A percentile compares a stretch with the other conserved stretches of the same genome.
phyloP scores from a whole-genome alignment of 1,139 yeast genomes.

The Candida mesenterica region DNA sequence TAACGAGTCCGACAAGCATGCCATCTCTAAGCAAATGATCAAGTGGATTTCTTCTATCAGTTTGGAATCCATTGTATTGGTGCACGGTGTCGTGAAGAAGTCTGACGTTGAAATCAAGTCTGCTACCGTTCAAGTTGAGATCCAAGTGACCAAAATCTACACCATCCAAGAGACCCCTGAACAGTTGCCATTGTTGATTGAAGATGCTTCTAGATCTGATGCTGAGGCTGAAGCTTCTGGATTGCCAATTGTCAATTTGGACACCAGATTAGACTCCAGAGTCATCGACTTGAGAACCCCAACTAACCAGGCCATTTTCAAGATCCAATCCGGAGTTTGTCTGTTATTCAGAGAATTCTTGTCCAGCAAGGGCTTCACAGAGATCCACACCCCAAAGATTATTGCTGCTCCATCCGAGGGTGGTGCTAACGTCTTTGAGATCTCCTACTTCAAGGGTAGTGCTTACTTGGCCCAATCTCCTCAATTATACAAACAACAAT shows the following conservation, averaged over 20 bases:
- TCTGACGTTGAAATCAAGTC: slow-evolving; percentile 86
- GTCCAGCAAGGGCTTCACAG: slow-evolving; percentile 65
- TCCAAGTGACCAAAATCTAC: slow-evolving; percentile 69
- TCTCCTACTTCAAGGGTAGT: slow-evolving; percentile 85
- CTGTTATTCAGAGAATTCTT: slow-evolving; percentile 87
- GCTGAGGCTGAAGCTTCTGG: slow-evolving; percentile 92
- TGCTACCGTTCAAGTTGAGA: slow-evolving; percentile 89
- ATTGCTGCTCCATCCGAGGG: slow-evolving; percentile 97
- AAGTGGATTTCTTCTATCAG: slow-evolving; percentile 90
- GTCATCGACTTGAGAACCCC: slow-evolving; percentile 95
- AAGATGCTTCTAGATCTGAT: slow-evolving; percentile 94
- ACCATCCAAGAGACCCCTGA: slow-evolving; percentile 87
- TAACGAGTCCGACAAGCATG: slow-evolving; percentile 51
- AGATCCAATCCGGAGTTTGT: slow-evolving; percentile 87
- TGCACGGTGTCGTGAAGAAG: slow-evolving; percentile 79
- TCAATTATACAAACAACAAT: slow-evolving; percentile 95
- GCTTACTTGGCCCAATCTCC: slow-evolving; percentile 98
- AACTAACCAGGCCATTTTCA: slow-evolving; percentile 96
- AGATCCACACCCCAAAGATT: slow-evolving; percentile 93
- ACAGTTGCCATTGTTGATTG: slow-evolving; percentile 88
- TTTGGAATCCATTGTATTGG: slow-evolving; percentile 88
- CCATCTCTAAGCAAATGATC: slow-evolving; percentile 90
- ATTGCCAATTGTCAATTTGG: slow-evolving; percentile 90
- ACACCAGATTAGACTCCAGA: slow-evolving; percentile 91
- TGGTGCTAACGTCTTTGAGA: slow-evolving; percentile 94